These are phyloP conservation scores for Paramecium bursaria DNA, from an alignment of 73 alveolate species.

Conservation along the genomic window DNA sequence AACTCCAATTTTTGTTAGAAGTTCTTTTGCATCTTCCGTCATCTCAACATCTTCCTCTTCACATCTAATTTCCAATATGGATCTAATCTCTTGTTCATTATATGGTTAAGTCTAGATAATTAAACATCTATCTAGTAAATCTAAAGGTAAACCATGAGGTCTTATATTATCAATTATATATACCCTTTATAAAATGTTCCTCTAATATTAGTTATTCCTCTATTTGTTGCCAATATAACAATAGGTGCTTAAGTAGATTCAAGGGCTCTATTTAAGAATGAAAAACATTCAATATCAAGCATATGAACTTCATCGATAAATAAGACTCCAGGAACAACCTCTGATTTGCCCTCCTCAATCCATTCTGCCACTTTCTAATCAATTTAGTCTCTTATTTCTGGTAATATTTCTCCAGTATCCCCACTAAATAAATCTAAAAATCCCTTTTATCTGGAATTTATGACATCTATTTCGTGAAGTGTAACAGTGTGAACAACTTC, in stretches of 20 bases:
- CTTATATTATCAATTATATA: conserved; percentile 1
- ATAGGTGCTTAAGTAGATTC: conserved; percentile 97
- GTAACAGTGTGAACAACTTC: conserved; percentile 99
- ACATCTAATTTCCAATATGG: conserved; percentile 94
- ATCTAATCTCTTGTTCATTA: conserved; percentile 83
- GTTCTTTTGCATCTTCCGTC: conserved; percentile 91
- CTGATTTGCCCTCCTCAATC: conserved; percentile 99
- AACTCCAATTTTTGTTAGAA: conserved; percentile 88
- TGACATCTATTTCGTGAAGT: conserved; percentile 98
- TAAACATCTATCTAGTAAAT: conserved; percentile 95
- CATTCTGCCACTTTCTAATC: conserved; percentile 98
- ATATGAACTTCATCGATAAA: conserved; percentile 99
- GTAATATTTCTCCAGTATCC: conserved; percentile 96
- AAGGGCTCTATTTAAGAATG: conserved; percentile 97
- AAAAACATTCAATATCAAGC: conserved; percentile 99
- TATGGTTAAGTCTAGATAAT: conserved; percentile 96
- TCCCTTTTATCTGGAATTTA: conserved; percentile 96
- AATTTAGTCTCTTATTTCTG: conserved; percentile 97
- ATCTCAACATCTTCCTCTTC: conserved; percentile 97
- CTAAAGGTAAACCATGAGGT: conserved; percentile 95
- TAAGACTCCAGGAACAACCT: conserved; percentile 97
- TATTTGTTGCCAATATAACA: conserved; percentile 98
- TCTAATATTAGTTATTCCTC: conserved; percentile 98
- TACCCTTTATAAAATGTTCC: conserved; percentile 91
- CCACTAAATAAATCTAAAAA: conserved; percentile 98